Percentiles rank a stretch among this genome's conserved stretches.
Evolutionary conservation across 179 eudicot species (phyloP).

Genomic region (Nepenthes alata): DNA sequence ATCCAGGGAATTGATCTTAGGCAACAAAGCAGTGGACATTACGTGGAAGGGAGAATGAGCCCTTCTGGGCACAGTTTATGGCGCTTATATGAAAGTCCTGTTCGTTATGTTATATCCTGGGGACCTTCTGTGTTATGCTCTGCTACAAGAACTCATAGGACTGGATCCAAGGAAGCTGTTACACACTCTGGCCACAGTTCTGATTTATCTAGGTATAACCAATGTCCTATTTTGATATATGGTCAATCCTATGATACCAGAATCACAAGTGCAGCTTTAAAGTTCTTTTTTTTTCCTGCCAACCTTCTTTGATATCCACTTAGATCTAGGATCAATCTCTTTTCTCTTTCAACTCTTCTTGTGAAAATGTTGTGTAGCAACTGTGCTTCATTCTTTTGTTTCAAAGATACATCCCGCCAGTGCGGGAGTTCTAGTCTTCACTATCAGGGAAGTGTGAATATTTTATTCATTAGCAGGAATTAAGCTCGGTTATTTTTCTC

Average conservation of each 20-base stretch:
- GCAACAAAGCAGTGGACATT: conserved; percentile 22
- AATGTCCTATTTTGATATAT: background rate
- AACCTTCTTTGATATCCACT: too few species aligned
- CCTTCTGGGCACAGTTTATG: conserved; percentile 18
- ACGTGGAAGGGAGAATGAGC: conserved; percentile 21
- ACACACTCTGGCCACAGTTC: conserved; percentile 27
- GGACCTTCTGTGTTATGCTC: conserved; percentile 36
- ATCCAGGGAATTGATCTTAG: conserved; percentile 23
- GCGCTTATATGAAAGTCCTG: conserved; percentile 27
- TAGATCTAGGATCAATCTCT: too few species aligned
- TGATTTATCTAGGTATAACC: conserved; percentile 41
- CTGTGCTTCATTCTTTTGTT: too few species aligned
- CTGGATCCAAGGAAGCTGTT: conserved; percentile 33
- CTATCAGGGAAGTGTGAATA: too few species aligned
- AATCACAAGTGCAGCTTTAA: background rate
- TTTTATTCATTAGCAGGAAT: too few species aligned
- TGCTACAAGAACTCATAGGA: conserved; percentile 31
- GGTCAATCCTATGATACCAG: background rate
- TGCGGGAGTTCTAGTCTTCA: too few species aligned
- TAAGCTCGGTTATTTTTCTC: too few species aligned
- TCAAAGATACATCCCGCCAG: too few species aligned
- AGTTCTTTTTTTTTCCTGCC: background rate
- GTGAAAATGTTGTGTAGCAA: too few species aligned
- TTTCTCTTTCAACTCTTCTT: too few species aligned
- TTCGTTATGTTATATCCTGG: conserved; percentile 16